A percentile compares a stretch with the other conserved stretches of the same genome.
phyloP scores from a whole-genome alignment of 768 basidiomycete genomes.

The Strobilomyces dryophilus region DNA sequence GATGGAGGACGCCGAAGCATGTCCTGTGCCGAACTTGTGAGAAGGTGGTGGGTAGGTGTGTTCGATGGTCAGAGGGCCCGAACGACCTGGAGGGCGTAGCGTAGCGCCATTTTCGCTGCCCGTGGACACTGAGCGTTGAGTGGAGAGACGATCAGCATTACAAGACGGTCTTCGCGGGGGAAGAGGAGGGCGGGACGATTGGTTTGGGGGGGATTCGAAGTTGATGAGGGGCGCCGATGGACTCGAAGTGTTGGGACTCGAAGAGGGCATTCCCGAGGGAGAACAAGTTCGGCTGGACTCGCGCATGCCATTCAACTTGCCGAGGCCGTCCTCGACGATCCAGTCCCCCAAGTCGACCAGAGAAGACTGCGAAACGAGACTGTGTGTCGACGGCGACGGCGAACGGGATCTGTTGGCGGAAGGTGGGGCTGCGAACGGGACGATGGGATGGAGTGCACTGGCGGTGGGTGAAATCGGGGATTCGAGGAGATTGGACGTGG shows the following conservation, averaged over 20 bases:
- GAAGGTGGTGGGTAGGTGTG: slow-evolving; percentile 51
- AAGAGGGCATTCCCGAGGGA: slow-evolving; percentile 11
- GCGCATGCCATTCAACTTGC: slow-evolving; percentile 16
- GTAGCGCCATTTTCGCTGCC: slow-evolving; percentile 14
- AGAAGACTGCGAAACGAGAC: slow-evolving; percentile 46
- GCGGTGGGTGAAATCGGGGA: slow-evolving; percentile 47
- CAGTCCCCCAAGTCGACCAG: slow-evolving; percentile 72
- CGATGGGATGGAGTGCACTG: slow-evolving; percentile 39
- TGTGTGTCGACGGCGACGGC: slow-evolving; percentile 45
- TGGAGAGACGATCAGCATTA: slow-evolving; percentile 39
- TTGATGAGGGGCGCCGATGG: slow-evolving; percentile 47
- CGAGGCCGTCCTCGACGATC: slow-evolving; percentile 61
- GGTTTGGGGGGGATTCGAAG: slow-evolving; percentile 47
- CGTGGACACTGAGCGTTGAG: slow-evolving; percentile 21
- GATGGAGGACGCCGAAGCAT: slow-evolving; percentile 64
- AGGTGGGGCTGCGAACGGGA: slow-evolving; percentile 31
- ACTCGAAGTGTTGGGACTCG: slow-evolving; percentile 3
- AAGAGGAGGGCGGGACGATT: slow-evolving; percentile 45
- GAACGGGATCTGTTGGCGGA: slow-evolving; percentile 31
- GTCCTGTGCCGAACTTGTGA: slow-evolving; percentile 37
- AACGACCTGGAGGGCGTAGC: slow-evolving; percentile 31
- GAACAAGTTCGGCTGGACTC: slow-evolving; percentile 25
- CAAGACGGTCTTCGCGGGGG: slow-evolving; percentile 65
- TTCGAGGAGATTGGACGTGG: slow-evolving; percentile 38
- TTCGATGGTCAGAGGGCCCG: slow-evolving; percentile 53